Evolutionary conservation across 441 rosid species (phyloP).

Genomic region (Adansonia madagascariensis): DNA sequence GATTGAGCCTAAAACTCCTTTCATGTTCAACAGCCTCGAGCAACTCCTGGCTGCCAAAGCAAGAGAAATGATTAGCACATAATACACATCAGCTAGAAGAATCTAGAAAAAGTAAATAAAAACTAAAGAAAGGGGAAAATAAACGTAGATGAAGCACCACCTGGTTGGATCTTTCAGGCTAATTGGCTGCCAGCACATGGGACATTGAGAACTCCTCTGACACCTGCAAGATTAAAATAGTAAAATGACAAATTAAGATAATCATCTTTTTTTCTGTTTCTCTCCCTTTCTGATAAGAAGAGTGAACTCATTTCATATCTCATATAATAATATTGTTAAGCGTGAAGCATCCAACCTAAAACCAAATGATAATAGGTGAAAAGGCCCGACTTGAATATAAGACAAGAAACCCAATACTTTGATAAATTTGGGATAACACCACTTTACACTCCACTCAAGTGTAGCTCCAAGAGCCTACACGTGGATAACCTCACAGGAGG

Average conservation of each 20-base stretch:
- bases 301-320: not conserved
- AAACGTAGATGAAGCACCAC: conserved; percentile 28
- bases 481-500: too few species aligned
- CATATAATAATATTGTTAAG: not conserved
- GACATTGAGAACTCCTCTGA: conserved; percentile 97
- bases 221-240: conserved; percentile 58
- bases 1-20: conserved; percentile 71
- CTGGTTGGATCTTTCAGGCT: conserved; percentile 86
- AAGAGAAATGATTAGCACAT: conserved; percentile 21
- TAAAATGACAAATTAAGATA: conserved; percentile 4
- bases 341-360: too few species aligned
- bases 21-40: conserved; percentile 86
- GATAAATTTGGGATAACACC: too few species aligned
- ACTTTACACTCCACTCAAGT: too few species aligned
- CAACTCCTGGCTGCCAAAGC: conserved; percentile 75
- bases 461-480: too few species aligned
- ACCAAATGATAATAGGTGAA: too few species aligned
- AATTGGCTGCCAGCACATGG: conserved; percentile 95
- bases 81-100: not conserved
- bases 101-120: not conserved
- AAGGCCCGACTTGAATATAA: too few species aligned
- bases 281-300: not conserved
- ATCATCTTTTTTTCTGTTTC: not conserved
- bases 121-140: not conserved
- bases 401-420: too few species aligned